Evolutionary conservation across 176 grass and related monocot genomes (phyloP).

Genomic region (Hordeum marinum): DNA sequence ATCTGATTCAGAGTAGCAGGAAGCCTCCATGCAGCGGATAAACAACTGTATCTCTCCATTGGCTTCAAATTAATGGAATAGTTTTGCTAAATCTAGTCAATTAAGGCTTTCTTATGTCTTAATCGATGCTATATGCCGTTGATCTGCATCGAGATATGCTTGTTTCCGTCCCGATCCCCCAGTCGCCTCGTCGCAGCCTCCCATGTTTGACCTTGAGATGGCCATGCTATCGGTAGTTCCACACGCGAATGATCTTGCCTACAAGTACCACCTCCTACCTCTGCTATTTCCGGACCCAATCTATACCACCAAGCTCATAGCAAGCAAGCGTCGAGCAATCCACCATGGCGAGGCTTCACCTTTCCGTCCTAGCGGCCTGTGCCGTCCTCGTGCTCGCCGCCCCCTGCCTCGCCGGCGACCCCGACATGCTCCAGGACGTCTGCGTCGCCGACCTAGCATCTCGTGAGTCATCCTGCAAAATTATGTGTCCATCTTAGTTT

Average conservation of each 20-base stretch:
- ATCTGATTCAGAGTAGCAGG: neutral
- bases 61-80: neutral
- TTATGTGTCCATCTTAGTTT: too few relatives aligned
- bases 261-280: neutral
- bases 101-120: too few relatives aligned
- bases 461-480: constrained; percentile 40
- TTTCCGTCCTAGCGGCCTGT: constrained; percentile 17
- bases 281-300: too few relatives aligned
- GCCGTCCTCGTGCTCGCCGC: constrained; percentile 14
- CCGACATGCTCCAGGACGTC: constrained; percentile 83
- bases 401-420: constrained; percentile 35
- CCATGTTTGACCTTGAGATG: neutral
- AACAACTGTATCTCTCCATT: constrained; percentile 12
- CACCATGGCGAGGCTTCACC: constrained; percentile 21
- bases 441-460: constrained; percentile 58
- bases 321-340: neutral
- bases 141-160: too few relatives aligned
- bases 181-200: neutral
- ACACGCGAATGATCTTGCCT: neutral
- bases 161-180: neutral
- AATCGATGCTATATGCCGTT: too few relatives aligned
- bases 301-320: neutral
- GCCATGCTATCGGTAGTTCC: neutral
- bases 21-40: neutral
- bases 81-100: too few relatives aligned